Base-by-base conservation (phyloP, 2,329 filamentous ascomycete species). In the Diplodia mutila region DNA sequence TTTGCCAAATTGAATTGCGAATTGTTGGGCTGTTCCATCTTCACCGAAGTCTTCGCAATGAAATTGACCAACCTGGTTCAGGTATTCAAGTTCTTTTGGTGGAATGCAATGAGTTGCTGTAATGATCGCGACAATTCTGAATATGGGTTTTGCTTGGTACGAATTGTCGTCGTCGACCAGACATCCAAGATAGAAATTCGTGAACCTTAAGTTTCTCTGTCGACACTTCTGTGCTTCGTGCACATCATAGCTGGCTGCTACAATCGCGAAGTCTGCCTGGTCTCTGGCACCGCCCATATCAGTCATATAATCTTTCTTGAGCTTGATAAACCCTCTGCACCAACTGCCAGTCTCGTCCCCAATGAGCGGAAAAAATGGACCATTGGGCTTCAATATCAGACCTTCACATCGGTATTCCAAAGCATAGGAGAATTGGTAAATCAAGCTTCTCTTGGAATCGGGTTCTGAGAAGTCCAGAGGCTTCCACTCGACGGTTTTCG, bases 281-380 rank as follows among this genome's bases (percentile, higher is more conserved):
- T 80, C 78, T 25, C 77, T 72, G 34, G 93, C 87, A 69, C 96
- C 93, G 0, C 93, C 92, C 75, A 94, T 87, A 2, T 88, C 88
- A 29, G 85, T 84, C 46, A 97, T 86, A 73, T 96, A 97, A 73
- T 95, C 92, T 73, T 93, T 93, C 78, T 97, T 97, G 51, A 97
- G 78, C 78, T 97, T 97, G 73, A 97, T 91, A 75, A 88, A 90
- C 67, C 55, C 72, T 67, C 73, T 73, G 25, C 39, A 63, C 55
- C 66, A 61, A n/a, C 27, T 46, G 14, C 32, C 48, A 21, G 55
- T 42, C 3, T 48, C 46, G 23, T 66, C 63, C 68, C 69, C 11
- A 70, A 68, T 53, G 9, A 78, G 65, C 16, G 80, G 73, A 70
- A 97, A 91, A 74, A 97, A 97, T 0, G 93, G 88, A 27, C 91